A percentile compares a stretch with the other conserved stretches of the same genome.
Evolutionary conservation across 306 rosid genomes (phyloP).

Genomic region (Pueraria montana): DNA sequence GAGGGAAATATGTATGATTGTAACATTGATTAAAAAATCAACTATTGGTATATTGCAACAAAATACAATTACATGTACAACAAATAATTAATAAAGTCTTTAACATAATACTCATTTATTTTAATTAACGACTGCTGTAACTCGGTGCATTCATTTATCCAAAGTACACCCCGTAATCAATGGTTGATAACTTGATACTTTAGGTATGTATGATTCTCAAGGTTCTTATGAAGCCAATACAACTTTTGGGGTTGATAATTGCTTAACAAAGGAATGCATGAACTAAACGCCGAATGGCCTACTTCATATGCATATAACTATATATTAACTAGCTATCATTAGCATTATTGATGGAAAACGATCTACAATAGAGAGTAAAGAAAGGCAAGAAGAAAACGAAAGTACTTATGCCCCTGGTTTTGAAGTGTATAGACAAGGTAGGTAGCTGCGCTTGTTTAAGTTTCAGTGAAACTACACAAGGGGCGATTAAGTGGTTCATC

Average conservation of each 20-base stretch:
- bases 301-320: neutral
- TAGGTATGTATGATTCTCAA: no score
- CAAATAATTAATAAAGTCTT: no score
- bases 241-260: neutral
- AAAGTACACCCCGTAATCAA: no score
- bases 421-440: slow-evolving; percentile 40
- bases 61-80: no score
- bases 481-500: slow-evolving; percentile 49
- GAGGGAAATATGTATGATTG: no score
- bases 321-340: neutral
- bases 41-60: no score
- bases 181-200: no score
- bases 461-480: slow-evolving; percentile 52
- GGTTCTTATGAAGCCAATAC: no score
- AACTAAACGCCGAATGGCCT: neutral
- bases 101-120: no score
- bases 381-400: neutral
- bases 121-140: no score
- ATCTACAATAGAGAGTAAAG: neutral
- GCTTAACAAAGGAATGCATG: neutral
- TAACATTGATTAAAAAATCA: no score
- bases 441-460: slow-evolving; percentile 61
- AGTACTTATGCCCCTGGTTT: slow-evolving; percentile 60
- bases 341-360: neutral
- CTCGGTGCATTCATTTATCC: no score